Evolutionary conservation across 2,329 filamentous ascomycete genomes (phyloP).

Genomic region (Fusarium sp.): DNA sequence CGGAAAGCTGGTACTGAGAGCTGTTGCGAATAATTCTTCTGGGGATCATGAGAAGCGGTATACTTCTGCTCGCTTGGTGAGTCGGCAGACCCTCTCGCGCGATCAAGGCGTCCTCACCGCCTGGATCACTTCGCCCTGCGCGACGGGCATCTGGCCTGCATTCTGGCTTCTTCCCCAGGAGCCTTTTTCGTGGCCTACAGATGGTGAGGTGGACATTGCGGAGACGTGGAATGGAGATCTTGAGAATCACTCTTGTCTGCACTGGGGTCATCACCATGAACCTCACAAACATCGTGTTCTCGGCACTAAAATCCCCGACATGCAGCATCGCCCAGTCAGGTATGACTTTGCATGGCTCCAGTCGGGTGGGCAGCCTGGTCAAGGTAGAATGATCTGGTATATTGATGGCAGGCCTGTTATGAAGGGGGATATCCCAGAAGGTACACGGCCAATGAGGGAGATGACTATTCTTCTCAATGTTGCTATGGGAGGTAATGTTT

Average conservation of each 20-base stretch:
- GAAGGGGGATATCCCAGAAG: conserved; percentile 62
- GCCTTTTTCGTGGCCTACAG: conserved; percentile 66
- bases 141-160: conserved; percentile 67
- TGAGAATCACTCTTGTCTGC: conserved; percentile 65
- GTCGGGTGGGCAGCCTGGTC: conserved; percentile 52
- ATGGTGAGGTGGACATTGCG: conserved; percentile 69
- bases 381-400: conserved; percentile 65
- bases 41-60: conserved; percentile 54
- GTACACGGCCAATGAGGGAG: conserved; percentile 64
- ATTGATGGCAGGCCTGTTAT: conserved; percentile 66
- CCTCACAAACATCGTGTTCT: conserved; percentile 65
- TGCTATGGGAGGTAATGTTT: conserved; percentile 70
- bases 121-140: conserved; percentile 61
- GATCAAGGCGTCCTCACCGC: conserved; percentile 63
- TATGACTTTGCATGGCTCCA: conserved; percentile 67
- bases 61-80: conserved; percentile 65
- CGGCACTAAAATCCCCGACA: conserved; percentile 59
- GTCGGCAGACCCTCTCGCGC: conserved; percentile 59
- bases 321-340: conserved; percentile 56
- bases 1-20: conserved; percentile 62
- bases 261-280: conserved; percentile 67
- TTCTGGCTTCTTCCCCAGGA: conserved; percentile 69
- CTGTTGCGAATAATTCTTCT: conserved; percentile 51
- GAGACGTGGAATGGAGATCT: conserved; percentile 69
- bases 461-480: conserved; percentile 67